Base-by-base conservation (phyloP, 2,329 filamentous ascomycete genomes). In the Phaeomoniella chlamydospora region DNA sequence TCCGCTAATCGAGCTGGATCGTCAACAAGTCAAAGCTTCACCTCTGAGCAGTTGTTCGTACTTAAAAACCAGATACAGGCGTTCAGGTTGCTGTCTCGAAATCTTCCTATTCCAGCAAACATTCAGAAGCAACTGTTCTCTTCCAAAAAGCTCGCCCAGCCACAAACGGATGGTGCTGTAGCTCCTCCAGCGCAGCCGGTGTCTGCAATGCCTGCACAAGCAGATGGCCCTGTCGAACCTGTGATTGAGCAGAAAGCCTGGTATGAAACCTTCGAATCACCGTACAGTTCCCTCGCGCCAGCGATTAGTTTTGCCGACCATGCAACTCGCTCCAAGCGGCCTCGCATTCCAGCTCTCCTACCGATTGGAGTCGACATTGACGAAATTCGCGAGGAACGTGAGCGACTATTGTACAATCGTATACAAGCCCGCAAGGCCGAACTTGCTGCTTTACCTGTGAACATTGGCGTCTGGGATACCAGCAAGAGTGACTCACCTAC, bases 71-170 rank as follows among this genome's bases (percentile, higher is more conserved):
- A 98, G 55, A 94, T 96, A 35, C 70, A 80, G 47, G 87, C 88
- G 0, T 96, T 94, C 61, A 92, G 92, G 58, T 70, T 86, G 45
- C 67, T 98, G 3, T 80, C 83, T 4, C 92, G 90, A 57, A 94
- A 94, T 46, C 68, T 80, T 11, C 80, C 86, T 1, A 74, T 96
- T 3, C 85, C 88, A 1, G 59, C 72, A 18, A 70, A 74, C 42
- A 72, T 94, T 44, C 85, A 93, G 53, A 81, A 88, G 50, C 75
- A 81, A 34, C 77, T 96, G 26, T 93, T 87, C 53, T 41, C 43
- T 3, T 70, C 79, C 31, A 77, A 56, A 53, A 49, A 60, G 43
- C 58, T 58, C 42, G 41, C 43, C 14, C 53, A 52, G 3, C 15
- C 44, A n/a, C 34, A 44, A 12, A 38, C 49, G 22, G 46, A 51